phyloP scores from a whole-genome alignment of 768 basidiomycete genomes.

The Ramaria sp. region DNA sequence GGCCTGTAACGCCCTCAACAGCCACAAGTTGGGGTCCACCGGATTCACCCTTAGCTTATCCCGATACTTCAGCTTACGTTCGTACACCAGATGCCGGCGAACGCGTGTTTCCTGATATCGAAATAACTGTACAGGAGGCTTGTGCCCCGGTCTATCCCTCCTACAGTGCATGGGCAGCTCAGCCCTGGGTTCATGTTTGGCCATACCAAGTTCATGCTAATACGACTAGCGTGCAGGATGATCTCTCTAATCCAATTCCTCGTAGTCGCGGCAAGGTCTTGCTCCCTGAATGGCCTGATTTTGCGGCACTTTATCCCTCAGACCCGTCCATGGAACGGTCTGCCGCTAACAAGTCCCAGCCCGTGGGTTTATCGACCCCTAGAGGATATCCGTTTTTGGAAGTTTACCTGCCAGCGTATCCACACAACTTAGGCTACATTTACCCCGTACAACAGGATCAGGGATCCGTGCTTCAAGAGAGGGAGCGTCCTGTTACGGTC shows the following conservation, averaged over 20 bases:
- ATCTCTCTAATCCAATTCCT: background rate
- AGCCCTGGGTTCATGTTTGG: constrained; percentile 24
- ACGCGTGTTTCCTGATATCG: constrained; percentile 20
- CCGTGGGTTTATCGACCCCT: background rate
- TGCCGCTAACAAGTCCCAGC: background rate
- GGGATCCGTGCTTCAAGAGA: background rate
- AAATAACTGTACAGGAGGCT: background rate
- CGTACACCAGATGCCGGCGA: constrained; percentile 31
- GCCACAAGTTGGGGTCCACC: constrained; percentile 43
- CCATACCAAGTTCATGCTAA: constrained; percentile 16
- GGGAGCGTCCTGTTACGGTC: background rate
- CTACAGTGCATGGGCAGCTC: constrained; percentile 3
- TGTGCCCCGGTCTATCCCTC: background rate
- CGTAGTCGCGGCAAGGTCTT: background rate
- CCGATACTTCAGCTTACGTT: constrained; percentile 22
- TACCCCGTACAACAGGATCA: constrained; percentile 19
- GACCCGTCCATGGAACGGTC: background rate
- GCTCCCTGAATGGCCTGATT: constrained; percentile 2
- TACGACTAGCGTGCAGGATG: background rate
- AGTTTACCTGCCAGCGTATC: constrained; percentile 24
- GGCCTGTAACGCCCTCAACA: constrained; percentile 31
- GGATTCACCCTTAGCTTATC: constrained; percentile 30
- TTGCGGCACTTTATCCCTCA: background rate
- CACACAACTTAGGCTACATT: constrained; percentile 25
- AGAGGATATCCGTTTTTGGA: background rate